These are phyloP conservation scores for Trypanosoma mega DNA, from an alignment of 208 protist species.

Conservation along the genomic window DNA sequence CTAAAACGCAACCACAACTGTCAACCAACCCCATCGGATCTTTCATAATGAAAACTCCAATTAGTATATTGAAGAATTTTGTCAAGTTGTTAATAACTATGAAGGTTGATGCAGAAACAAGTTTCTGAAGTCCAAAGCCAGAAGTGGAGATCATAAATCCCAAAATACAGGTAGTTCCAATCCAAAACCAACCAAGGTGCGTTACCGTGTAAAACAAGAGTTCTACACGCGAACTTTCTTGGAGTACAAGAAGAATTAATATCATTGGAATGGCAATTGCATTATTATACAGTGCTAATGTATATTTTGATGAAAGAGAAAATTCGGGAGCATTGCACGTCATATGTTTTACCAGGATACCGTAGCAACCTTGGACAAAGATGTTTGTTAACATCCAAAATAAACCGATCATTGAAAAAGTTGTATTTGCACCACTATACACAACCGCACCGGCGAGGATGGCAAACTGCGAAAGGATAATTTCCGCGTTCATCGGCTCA, in stretches of 20 bases:
- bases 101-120: slow-evolving; percentile 39
- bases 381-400: slow-evolving; percentile 35
- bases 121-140: slow-evolving; percentile 40
- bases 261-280: slow-evolving; percentile 27
- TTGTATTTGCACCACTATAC: slow-evolving; percentile 20
- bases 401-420: slow-evolving; percentile 24
- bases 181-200: slow-evolving; percentile 27
- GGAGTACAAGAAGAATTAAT: slow-evolving; percentile 15
- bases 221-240: slow-evolving; percentile 2
- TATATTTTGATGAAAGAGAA: slow-evolving; percentile 32
- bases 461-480: slow-evolving; percentile 31
- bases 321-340: slow-evolving; percentile 22
- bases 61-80: slow-evolving; percentile 41
- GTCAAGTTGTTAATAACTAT: slow-evolving; percentile 41
- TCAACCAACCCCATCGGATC: slow-evolving; percentile 22
- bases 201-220: slow-evolving; percentile 4
- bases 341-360: slow-evolving; percentile 33
- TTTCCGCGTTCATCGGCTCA: slow-evolving; percentile 24
- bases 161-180: slow-evolving; percentile 26
- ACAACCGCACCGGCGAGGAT: slow-evolving; percentile 33
- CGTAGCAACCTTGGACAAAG: slow-evolving; percentile 27
- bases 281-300: slow-evolving; percentile 39
- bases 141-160: slow-evolving; percentile 42
- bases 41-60: slow-evolving; percentile 33
- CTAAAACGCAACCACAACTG: slow-evolving; percentile 26